Evolutionary conservation across 176 grass and related monocot species (phyloP).

Genomic region (Ensete ventricosum): DNA sequence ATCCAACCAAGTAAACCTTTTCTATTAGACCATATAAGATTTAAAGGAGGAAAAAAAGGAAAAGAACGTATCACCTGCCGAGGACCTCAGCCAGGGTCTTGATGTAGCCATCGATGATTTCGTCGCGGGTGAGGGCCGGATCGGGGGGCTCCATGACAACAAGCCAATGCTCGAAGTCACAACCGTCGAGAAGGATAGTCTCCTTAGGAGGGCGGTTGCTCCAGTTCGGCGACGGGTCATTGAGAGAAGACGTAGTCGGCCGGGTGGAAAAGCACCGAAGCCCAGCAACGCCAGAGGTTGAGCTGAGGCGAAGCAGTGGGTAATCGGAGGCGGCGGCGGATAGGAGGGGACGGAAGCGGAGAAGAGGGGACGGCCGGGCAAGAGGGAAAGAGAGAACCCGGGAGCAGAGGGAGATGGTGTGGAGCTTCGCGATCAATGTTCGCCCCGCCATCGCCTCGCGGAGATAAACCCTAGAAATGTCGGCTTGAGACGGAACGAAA

Average conservation of each 20-base stretch:
- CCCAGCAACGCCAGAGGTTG: neutral
- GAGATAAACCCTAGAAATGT: neutral
- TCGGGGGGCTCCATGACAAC: constrained; percentile 73
- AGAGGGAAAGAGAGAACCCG: constrained; percentile 14
- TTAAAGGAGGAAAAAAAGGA: neutral
- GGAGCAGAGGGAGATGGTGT: neutral
- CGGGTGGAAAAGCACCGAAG: constrained; percentile 38
- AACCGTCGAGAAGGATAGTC: constrained; percentile 71
- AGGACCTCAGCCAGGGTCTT: constrained; percentile 64
- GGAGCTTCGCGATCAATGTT: neutral
- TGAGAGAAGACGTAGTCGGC: constrained; percentile 49
- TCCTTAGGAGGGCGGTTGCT: constrained; percentile 75
- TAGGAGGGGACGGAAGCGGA: constrained; percentile 20
- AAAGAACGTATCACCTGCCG: constrained; percentile 39
- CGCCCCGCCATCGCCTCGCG: neutral
- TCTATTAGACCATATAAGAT: neutral
- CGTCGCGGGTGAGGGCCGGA: constrained; percentile 52
- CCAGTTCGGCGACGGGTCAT: constrained; percentile 66
- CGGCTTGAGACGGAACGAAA: neutral
- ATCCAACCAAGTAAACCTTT: neutral
- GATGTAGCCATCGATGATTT: constrained; percentile 83
- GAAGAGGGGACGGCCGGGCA: neutral
- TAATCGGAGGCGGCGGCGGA: neutral
- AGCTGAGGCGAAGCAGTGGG: neutral
- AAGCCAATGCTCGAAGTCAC: constrained; percentile 93